These are phyloP conservation scores for Irpex lacteus DNA, from an alignment of 1,284 basidiomycete species.

Conservation along the genomic window DNA sequence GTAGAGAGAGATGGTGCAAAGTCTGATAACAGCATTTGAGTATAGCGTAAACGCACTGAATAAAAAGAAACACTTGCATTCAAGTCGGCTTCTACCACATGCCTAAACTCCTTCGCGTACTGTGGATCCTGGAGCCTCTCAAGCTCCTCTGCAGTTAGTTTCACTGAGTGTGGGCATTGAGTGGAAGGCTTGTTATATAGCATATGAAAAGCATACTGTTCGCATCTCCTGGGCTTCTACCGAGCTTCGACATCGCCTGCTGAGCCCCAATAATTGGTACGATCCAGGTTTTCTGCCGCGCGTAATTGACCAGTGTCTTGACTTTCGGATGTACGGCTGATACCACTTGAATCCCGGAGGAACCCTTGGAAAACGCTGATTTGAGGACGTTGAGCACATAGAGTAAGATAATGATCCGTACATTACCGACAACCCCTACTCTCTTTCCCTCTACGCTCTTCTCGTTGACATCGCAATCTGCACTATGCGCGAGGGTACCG, in stretches of 20 bases:
- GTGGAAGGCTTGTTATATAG: too few relatives aligned
- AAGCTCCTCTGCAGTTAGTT: slow-evolving; percentile 53
- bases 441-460: slow-evolving; percentile 51
- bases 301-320: slow-evolving; percentile 50
- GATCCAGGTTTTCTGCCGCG: slow-evolving; percentile 62
- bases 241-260: slow-evolving; percentile 36
- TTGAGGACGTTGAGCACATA: neutral
- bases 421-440: slow-evolving; percentile 62
- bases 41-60: neutral
- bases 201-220: slow-evolving; percentile 49
- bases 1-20: slow-evolving; percentile 41
- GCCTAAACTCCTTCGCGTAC: slow-evolving; percentile 48
- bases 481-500: slow-evolving; percentile 32
- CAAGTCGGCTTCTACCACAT: slow-evolving; percentile 47
- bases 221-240: slow-evolving; percentile 29
- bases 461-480: slow-evolving; percentile 50
- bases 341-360: slow-evolving; percentile 61
- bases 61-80: slow-evolving; percentile 39
- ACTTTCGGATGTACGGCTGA: slow-evolving; percentile 56
- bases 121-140: slow-evolving; percentile 44
- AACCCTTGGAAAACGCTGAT: slow-evolving; percentile 39
- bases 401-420: slow-evolving; percentile 25
- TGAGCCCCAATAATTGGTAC: slow-evolving; percentile 44
- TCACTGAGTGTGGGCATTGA: slow-evolving; percentile 26
- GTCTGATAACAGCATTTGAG: slow-evolving; percentile 30